Conservation (phyloP, 2,329 filamentous ascomycete species). For the Fusarium pininemorale region DNA sequence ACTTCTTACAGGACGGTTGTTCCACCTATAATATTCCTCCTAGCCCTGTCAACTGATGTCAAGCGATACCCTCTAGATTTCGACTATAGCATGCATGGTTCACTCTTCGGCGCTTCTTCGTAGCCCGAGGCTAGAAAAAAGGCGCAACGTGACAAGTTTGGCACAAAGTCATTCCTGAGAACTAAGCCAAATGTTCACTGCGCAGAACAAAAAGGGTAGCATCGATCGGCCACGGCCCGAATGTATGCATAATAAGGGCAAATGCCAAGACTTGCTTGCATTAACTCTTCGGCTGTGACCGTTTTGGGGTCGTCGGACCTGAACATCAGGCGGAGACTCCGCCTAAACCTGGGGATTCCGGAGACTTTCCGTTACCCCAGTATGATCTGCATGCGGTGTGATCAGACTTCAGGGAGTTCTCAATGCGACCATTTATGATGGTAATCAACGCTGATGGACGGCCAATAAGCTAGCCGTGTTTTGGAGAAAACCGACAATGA, state of each 20-base stretch:
- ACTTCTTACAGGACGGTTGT: not conserved
- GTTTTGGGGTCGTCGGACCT: not conserved
- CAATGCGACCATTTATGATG: not conserved
- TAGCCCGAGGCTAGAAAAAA: not conserved
- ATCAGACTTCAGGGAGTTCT: not conserved
- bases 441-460: no score
- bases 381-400: not conserved
- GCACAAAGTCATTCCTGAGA: not conserved
- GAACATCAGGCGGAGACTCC: constrained; percentile 11
- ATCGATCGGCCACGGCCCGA: constrained; percentile 1
- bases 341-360: not conserved
- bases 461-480: no score
- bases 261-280: not conserved
- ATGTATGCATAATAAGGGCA: not conserved
- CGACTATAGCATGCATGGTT: rapidly evolving
- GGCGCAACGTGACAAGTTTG: not conserved
- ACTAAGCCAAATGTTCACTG: not conserved
- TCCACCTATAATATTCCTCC: not conserved
- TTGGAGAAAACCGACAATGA: no score
- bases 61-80: rapidly evolving
- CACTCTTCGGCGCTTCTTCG: not conserved
- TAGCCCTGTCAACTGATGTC: not conserved
- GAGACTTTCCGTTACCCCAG: not conserved
- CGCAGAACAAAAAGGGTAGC: not conserved
- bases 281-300: not conserved